Percentiles rank a stretch among this genome's conserved stretches.
Evolutionary conservation across 1,139 yeast species (phyloP).

Genomic region (Debaryomyces sp.): DNA sequence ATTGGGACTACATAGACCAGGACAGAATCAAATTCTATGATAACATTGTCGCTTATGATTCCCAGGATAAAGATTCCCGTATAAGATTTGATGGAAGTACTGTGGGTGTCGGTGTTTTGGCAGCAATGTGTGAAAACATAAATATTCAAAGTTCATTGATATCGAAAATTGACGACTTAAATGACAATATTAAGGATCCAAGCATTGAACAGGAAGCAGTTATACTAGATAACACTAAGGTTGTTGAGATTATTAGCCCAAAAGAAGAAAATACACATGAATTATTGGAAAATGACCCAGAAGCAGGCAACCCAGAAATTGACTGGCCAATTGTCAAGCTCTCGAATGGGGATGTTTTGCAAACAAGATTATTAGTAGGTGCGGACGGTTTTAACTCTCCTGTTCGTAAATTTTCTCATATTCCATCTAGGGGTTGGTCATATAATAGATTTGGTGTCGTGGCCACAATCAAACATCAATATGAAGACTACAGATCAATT

Average conservation of each 20-base stretch:
- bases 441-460: constrained; percentile 89
- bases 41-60: constrained; percentile 80
- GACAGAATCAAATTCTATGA: constrained; percentile 81
- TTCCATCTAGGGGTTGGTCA: constrained; percentile 90
- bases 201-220: constrained; percentile 23
- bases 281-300: constrained; percentile 18
- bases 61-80: constrained; percentile 67
- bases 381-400: constrained; percentile 98
- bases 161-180: constrained; percentile 55
- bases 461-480: constrained; percentile 76
- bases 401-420: constrained; percentile 78
- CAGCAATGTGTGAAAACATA: constrained; percentile 87
- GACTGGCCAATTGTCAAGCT: constrained; percentile 82
- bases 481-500: constrained; percentile 65
- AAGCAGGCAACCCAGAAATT: constrained; percentile 29
- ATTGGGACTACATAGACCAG: constrained; percentile 68
- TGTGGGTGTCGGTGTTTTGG: constrained; percentile 47
- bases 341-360: constrained; percentile 62
- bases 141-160: constrained; percentile 79
- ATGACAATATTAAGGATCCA: constrained; percentile 29
- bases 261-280: constrained; percentile 19
- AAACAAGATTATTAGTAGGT: constrained; percentile 81
- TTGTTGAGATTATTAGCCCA: constrained; percentile 46
- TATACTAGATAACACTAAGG: constrained; percentile 67
- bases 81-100: constrained; percentile 69